phyloP scores from a whole-genome alignment of 345 rosid genomes.

The Carallia pectinifolia region DNA sequence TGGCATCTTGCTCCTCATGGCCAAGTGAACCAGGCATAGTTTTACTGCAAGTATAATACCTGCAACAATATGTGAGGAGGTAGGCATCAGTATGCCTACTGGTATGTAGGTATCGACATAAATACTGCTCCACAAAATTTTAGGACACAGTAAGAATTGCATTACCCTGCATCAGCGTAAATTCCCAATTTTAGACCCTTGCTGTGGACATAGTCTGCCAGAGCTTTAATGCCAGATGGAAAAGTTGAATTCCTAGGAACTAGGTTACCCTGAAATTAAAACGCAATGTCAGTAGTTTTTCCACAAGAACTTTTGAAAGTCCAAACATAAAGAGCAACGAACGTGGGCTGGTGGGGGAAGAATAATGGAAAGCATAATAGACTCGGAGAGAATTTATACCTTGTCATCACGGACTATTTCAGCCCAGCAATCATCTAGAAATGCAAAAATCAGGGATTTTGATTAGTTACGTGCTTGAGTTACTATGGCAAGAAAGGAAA shows the following conservation, averaged over 20 bases:
- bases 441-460: constrained; percentile 14
- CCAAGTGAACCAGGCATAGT: constrained; percentile 94
- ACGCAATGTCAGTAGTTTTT: neutral
- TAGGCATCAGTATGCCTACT: no score
- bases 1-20: constrained; percentile 91
- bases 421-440: constrained; percentile 95
- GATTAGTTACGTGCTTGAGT: constrained; percentile 11
- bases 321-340: neutral
- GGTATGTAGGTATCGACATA: neutral
- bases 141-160: neutral
- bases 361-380: neutral
- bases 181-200: constrained; percentile 29
- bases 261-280: constrained; percentile 13
- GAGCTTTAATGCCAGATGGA: constrained; percentile 28
- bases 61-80: constrained; percentile 10
- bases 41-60: constrained; percentile 78
- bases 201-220: constrained; percentile 27
- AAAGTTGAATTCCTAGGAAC: constrained; percentile 22
- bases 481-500: no score
- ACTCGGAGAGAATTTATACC: constrained; percentile 31
- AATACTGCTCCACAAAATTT: neutral
- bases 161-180: constrained; percentile 28
- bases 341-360: neutral
- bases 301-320: neutral
- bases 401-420: constrained; percentile 65